Conservation (phyloP, 257 asterid species). For the Osmanthus fragrans region DNA sequence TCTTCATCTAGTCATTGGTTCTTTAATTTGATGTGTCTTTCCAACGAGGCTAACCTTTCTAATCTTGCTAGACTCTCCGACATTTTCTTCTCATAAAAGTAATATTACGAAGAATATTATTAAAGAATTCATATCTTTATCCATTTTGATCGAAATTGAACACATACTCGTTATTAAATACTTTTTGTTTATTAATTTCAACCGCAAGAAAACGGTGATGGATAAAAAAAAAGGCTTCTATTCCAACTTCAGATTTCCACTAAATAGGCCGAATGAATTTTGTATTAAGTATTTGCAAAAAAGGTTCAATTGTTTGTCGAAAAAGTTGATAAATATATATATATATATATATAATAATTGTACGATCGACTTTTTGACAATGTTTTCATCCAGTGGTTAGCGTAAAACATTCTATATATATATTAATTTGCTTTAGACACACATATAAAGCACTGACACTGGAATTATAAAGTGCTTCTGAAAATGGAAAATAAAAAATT, state of each 20-base stretch:
- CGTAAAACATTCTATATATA: slow-evolving; percentile 9
- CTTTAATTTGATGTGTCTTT: slow-evolving; percentile 32
- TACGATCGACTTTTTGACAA: neutral
- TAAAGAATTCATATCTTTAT: neutral
- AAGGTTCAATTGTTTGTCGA: slow-evolving; percentile 5
- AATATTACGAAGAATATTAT: slow-evolving; percentile 21
- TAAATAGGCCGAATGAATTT: slow-evolving; percentile 11
- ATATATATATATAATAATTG: too few relatives aligned
- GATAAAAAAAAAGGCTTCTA: slow-evolving; percentile 8
- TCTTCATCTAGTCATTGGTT: slow-evolving; percentile 23
- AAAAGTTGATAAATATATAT: slow-evolving; percentile 9
- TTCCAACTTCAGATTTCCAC: slow-evolving; percentile 29
- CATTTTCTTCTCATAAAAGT: slow-evolving; percentile 50
- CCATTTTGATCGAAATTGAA: neutral
- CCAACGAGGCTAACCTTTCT: slow-evolving; percentile 31
- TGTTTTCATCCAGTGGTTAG: slow-evolving; percentile 9
- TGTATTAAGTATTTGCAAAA: neutral
- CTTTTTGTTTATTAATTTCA: slow-evolving; percentile 13
- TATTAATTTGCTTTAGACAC: slow-evolving; percentile 17
- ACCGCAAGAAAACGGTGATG: slow-evolving; percentile 14
- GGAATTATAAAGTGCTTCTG: neutral
- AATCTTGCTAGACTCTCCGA: slow-evolving; percentile 2
- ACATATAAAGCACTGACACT: slow-evolving; percentile 8
- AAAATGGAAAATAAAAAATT: neutral
- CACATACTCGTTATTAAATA: neutral